Evolutionary conservation across 208 protist species (phyloP).

Genomic region (Wallacemonas sp.): DNA sequence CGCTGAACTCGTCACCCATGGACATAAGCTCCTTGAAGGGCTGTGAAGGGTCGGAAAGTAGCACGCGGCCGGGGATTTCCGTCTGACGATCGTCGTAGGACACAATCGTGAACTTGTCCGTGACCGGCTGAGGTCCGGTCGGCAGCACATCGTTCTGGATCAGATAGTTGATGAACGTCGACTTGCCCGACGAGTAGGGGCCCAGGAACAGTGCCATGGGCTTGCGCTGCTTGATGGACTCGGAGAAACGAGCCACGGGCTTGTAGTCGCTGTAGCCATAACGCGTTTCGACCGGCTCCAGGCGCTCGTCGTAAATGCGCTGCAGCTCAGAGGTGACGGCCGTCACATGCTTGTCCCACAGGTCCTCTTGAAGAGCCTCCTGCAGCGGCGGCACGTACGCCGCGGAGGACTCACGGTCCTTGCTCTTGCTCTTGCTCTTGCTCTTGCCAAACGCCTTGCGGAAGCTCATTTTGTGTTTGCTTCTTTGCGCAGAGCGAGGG

Average conservation of each 20-base stretch:
- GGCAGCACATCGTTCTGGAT: slow-evolving; percentile 74
- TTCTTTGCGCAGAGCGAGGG: not conserved
- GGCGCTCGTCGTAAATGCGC: slow-evolving; percentile 46
- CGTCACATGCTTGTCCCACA: slow-evolving; percentile 73
- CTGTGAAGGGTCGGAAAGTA: slow-evolving; percentile 75
- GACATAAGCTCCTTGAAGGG: slow-evolving; percentile 88
- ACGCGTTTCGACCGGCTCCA: slow-evolving; percentile 62
- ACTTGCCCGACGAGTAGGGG: slow-evolving; percentile 91
- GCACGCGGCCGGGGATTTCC: slow-evolving; percentile 87
- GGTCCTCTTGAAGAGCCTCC: slow-evolving; percentile 24
- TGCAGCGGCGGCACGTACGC: slow-evolving; percentile 1
- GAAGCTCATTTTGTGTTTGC: slow-evolving; percentile 12
- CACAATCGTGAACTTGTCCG: slow-evolving; percentile 94
- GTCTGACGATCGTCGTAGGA: slow-evolving; percentile 85
- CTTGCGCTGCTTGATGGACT: slow-evolving; percentile 71
- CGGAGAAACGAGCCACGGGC: slow-evolving; percentile 56
- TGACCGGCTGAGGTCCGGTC: slow-evolving; percentile 95
- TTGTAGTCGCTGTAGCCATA: slow-evolving; percentile 71
- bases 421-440: slow-evolving; percentile 12
- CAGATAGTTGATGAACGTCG: slow-evolving; percentile 94
- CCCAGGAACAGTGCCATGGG: slow-evolving; percentile 88
- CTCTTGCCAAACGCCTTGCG: not conserved
- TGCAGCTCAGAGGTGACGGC: slow-evolving; percentile 42
- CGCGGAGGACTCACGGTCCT: not conserved
- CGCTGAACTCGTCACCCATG: slow-evolving; percentile 89